Evolutionary conservation across 108 stramenopile genomes (phyloP).

Genomic region (Skeletonema potamos): DNA sequence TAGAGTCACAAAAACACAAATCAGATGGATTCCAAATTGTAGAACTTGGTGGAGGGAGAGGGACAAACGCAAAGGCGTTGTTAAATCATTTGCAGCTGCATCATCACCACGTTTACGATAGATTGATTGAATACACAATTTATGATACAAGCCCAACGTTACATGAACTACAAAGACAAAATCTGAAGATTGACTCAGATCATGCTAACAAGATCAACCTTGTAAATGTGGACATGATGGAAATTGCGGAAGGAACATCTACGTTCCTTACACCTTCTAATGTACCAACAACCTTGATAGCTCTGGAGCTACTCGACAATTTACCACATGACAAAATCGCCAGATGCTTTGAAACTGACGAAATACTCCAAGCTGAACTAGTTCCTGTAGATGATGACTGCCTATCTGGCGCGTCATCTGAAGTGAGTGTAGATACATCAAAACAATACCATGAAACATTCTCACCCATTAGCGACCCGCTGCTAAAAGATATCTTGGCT

Average conservation of each 20-base stretch:
- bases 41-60: conserved; percentile 82
- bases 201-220: conserved; percentile 66
- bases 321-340: conserved; percentile 82
- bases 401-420: background rate
- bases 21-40: conserved; percentile 55
- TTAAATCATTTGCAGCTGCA: conserved; percentile 52
- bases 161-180: conserved; percentile 58
- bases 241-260: conserved; percentile 69
- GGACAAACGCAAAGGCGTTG: conserved; percentile 77
- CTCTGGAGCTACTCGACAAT: conserved; percentile 83
- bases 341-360: conserved; percentile 36
- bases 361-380: conserved; percentile 67
- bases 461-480: conserved; percentile 61
- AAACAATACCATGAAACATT: conserved; percentile 51
- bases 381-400: background rate
- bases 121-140: conserved; percentile 62
- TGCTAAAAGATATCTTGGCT: conserved; percentile 53
- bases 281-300: conserved; percentile 63
- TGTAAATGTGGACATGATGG: conserved; percentile 58
- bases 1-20: conserved; percentile 3
- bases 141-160: conserved; percentile 80
- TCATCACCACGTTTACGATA: conserved; percentile 55
- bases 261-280: conserved; percentile 44
- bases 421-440: conserved; percentile 12
- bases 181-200: conserved; percentile 15